Percentiles rank a stretch among this genome's conserved stretches.
Conservation (phyloP, 768 basidiomycete species). For the Hebeloma cylindrosporum region DNA sequence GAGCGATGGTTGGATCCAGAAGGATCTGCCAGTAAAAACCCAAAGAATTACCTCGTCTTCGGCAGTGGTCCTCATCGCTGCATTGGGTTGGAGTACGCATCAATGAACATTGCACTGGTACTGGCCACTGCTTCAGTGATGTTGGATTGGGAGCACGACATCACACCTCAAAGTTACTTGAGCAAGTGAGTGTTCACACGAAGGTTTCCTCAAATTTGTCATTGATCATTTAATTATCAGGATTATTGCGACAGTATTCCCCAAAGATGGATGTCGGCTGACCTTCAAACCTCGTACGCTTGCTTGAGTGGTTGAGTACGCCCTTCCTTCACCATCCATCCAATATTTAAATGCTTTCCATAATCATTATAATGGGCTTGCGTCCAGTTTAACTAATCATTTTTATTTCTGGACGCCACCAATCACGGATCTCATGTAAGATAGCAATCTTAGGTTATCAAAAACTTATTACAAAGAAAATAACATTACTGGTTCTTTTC, state of each 20-base stretch:
- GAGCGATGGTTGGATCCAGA: conserved; percentile 91
- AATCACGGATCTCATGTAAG: too few relatives aligned
- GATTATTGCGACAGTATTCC: conserved; percentile 97
- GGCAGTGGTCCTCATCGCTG: conserved; percentile 92
- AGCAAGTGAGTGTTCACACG: conserved; percentile 62
- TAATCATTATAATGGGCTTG: too few relatives aligned
- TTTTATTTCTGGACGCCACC: too few relatives aligned
- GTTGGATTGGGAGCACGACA: conserved; percentile 85
- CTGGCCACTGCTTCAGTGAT: conserved; percentile 79
- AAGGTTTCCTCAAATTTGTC: not conserved
- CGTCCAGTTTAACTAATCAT: too few relatives aligned
- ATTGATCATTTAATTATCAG: conserved; percentile 37
- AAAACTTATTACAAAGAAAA: too few relatives aligned
- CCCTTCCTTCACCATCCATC: too few relatives aligned
- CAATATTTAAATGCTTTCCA: too few relatives aligned
- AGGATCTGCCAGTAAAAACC: conserved; percentile 76
- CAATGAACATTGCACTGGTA: conserved; percentile 84
- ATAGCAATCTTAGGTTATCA: too few relatives aligned
- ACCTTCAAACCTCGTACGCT: conserved; percentile 65
- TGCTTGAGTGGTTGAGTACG: conserved; percentile 8
- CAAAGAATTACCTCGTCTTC: conserved; percentile 95
- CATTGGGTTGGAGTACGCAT: conserved; percentile 91
- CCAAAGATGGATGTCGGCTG: conserved; percentile 85
- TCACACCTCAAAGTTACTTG: conserved; percentile 76
- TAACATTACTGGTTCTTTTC: not conserved